Evolutionary conservation across 75 land plant species (phyloP), one percentile per base, ranked within the genome.

Genomic region (Pinus taeda): DNA sequence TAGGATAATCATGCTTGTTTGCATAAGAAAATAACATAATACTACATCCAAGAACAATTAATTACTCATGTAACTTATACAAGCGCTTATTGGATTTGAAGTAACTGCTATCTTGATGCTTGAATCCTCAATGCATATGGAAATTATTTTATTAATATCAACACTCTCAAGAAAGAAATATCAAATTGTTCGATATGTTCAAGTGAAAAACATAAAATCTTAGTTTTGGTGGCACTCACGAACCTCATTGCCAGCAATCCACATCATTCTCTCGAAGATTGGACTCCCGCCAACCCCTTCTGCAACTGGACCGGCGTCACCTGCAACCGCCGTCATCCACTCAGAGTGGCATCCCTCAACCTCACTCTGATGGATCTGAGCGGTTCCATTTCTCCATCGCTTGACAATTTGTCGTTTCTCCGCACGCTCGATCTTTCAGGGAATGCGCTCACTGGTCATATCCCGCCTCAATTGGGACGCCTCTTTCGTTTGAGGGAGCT

Each of bases 391-490:
- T 89, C 92, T 5, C 22, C 29, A 3, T 80, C 78, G 17, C 20
- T 92, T 18, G 83, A 85, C 70, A 26, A 37, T n/a, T 77, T 92
- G n/a, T 87, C 90, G 49, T 74, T 83, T 45, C 87, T 92, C 63
- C 74, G 77, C 3, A 79, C 83, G 30, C 56, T 94, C 59, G 82
- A 86, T n/a, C 83, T 92, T 64, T 87, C 86, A 81, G 88, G 86
- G 13, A 94, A 94, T 65, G 29, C 65, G 24, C 83, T 94, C 57
- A 83, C 93, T 6, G 97, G 97, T 59, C 83, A 79, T 59, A 84
- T 93, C 18, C 92, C 96, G 18, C 63, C 71, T 1, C 91, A 86
- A 75, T 57, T 93, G 29, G 90, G 91, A 4, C 37, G 24, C 9
- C 85, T 92, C 21, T n/a, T 63, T 8, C 60, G 75, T 3, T 80